These are phyloP conservation scores for Hymenoscyphus albidus DNA, from an alignment of 2,329 filamentous ascomycete species.

Conservation along the genomic window DNA sequence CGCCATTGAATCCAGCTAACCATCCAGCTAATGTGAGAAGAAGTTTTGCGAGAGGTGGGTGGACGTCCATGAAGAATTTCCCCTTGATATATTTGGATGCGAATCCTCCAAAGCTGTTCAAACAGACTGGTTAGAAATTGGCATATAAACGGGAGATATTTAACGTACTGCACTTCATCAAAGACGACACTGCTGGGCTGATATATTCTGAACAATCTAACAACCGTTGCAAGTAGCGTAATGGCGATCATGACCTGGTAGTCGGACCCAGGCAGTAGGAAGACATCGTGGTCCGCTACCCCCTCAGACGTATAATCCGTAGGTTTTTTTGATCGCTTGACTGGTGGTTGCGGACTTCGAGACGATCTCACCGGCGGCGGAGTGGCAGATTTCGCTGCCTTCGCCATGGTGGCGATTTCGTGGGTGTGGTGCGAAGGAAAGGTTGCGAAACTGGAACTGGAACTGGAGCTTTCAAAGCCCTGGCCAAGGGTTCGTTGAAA, in stretches of 20 bases:
- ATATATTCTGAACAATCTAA: conserved; percentile 93
- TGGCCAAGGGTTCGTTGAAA: conserved; percentile 17
- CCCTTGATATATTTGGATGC: conserved; percentile 99
- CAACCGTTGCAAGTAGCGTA: conserved; percentile 70
- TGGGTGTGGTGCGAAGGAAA: conserved; percentile 9
- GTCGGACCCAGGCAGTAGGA: conserved; percentile 78
- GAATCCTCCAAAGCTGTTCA: conserved; percentile 85
- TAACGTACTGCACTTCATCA: conserved; percentile 93
- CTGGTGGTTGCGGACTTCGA: conserved; percentile 15
- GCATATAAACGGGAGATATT: neutral
- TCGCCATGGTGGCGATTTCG: conserved; percentile 27
- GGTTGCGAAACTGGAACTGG: conserved; percentile 23
- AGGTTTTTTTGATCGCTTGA: conserved; percentile 22
- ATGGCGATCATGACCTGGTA: conserved; percentile 72
- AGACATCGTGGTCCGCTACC: conserved; percentile 86
- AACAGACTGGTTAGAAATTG: conserved; percentile 18
- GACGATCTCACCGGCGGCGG: conserved; percentile 17
- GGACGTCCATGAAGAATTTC: conserved; percentile 99
- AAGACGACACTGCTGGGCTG: conserved; percentile 96
- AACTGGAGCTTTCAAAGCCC: conserved; percentile 22
- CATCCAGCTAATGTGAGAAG: conserved; percentile 93
- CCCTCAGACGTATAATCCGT: conserved; percentile 71
- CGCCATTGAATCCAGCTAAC: conserved; percentile 89
- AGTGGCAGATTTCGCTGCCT: conserved; percentile 23
- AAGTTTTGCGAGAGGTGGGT: conserved; percentile 93